Evolutionary conservation across 192 early-diverging fungal genomes (phyloP).

Genomic region (Backusella tuberculispora): DNA sequence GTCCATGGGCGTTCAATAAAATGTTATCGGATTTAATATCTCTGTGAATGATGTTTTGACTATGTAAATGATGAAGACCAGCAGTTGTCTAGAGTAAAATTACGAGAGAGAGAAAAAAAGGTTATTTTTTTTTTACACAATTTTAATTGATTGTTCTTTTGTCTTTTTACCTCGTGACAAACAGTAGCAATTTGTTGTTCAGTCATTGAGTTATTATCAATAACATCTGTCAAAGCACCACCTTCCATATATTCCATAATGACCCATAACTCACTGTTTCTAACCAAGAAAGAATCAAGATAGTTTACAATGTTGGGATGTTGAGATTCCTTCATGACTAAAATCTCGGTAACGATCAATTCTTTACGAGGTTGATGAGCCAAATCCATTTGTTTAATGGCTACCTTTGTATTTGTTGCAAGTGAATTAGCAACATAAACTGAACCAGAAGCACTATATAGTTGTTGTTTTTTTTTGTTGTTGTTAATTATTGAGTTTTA

Average conservation of each 20-base stretch:
- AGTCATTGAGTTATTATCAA: conserved; percentile 90
- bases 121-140: neutral
- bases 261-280: conserved; percentile 89
- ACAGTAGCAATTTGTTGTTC: conserved; percentile 94
- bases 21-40: conserved; percentile 93
- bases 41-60: conserved; percentile 84
- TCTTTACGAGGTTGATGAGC: conserved; percentile 85
- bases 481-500: neutral
- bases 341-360: conserved; percentile 88
- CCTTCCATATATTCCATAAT: conserved; percentile 99
- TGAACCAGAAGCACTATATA: conserved; percentile 83
- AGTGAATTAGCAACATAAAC: conserved; percentile 90
- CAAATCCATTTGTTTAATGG: conserved; percentile 94
- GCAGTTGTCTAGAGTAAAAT: conserved; percentile 59
- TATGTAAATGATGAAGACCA: conserved; percentile 81
- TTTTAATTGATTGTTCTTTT: neutral
- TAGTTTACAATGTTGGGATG: conserved; percentile 99
- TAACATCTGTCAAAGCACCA: conserved; percentile 95
- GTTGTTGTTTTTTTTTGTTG: too few relatives aligned
- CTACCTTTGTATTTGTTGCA: conserved; percentile 73
- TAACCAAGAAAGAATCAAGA: conserved; percentile 88
- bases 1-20: conserved; percentile 73
- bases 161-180: conserved; percentile 74
- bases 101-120: conserved; percentile 1
- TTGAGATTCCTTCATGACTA: conserved; percentile 90